These are phyloP conservation scores for Ramichloridium luteum DNA, from an alignment of 2,329 filamentous ascomycete genomes.

Conservation along the genomic window DNA sequence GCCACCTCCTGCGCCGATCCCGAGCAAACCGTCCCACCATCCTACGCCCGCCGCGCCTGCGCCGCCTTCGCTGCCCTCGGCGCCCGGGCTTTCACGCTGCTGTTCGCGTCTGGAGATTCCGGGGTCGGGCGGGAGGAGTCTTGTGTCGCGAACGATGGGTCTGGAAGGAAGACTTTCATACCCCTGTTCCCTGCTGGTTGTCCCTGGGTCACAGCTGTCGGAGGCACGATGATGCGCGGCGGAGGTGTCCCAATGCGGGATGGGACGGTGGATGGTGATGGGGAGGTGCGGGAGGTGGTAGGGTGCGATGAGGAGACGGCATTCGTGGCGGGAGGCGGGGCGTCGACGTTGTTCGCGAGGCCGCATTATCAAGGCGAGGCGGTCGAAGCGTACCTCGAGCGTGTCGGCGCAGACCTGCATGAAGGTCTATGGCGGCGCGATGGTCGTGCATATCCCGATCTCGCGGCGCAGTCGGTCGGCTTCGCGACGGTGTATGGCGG, in stretches of 20 bases:
- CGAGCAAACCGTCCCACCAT: conserved; percentile 47
- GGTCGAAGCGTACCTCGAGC: too few species aligned
- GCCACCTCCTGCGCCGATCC: conserved; percentile 53
- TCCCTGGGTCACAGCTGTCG: conserved; percentile 34
- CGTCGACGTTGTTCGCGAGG: too few species aligned
- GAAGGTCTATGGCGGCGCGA: too few species aligned
- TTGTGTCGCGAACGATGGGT: conserved; percentile 33
- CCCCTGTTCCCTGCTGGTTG: conserved; percentile 33
- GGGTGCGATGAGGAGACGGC: too few species aligned
- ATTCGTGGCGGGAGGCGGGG: too few species aligned
- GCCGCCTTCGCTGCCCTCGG: conserved; percentile 50
- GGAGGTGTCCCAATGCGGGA: too few species aligned
- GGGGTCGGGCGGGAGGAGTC: conserved; percentile 38
- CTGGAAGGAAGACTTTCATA: conserved; percentile 29
- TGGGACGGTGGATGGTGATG: too few species aligned
- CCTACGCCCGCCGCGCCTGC: conserved; percentile 49
- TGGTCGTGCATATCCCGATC: conserved; percentile 32
- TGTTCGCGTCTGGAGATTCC: conserved; percentile 45
- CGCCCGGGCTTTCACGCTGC: conserved; percentile 47
- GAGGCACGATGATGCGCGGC: too few species aligned
- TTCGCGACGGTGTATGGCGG: too few species aligned
- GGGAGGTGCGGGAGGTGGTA: too few species aligned
- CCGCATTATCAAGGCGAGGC: too few species aligned
- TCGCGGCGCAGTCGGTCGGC: conserved; percentile 10
- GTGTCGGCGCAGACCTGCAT: too few species aligned